A percentile compares a stretch with the other conserved stretches of the same genome.
Evolutionary conservation across 345 rosid species (phyloP).

Genomic region (Physaria fendleri): DNA sequence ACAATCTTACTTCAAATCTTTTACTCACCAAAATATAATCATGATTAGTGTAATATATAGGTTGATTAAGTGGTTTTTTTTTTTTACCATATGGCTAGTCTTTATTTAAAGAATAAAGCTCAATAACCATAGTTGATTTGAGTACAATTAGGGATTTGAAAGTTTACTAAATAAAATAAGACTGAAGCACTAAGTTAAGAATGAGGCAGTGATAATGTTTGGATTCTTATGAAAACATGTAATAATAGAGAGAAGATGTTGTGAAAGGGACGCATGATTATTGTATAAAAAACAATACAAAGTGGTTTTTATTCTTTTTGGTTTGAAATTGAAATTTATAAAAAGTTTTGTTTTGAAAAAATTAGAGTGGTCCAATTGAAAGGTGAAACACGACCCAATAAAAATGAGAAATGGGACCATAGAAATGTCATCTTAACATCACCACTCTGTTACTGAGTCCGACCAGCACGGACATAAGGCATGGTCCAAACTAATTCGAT

Average conservation of each 20-base stretch:
- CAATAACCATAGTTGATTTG: constrained; percentile 5
- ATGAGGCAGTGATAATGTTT: constrained; percentile 17
- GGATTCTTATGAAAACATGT: constrained; percentile 7
- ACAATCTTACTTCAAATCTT: constrained; percentile 16
- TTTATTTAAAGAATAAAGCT: constrained; percentile 6
- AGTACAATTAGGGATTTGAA: background rate
- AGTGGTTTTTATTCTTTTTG: constrained; percentile 3
- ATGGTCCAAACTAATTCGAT: constrained; percentile 17
- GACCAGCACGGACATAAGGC: constrained; percentile 29
- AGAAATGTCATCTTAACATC: constrained; percentile 23
- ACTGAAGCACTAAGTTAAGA: constrained; percentile 2
- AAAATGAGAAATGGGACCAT: constrained; percentile 26
- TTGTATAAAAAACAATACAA: constrained; percentile 8
- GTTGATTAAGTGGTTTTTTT: no score
- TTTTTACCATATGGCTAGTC: no score
- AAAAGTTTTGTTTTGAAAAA: background rate
- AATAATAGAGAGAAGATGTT: constrained; percentile 19
- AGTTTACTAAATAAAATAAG: background rate
- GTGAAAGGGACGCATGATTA: constrained; percentile 23
- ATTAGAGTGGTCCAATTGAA: constrained; percentile 20
- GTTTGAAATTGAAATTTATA: constrained; percentile 11
- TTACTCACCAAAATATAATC: background rate
- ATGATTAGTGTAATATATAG: no score
- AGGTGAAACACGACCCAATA: constrained; percentile 18
- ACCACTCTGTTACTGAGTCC: constrained; percentile 24